phyloP scores from a whole-genome alignment of 169 alveolate genomes.

The Eimeria sp. region DNA sequence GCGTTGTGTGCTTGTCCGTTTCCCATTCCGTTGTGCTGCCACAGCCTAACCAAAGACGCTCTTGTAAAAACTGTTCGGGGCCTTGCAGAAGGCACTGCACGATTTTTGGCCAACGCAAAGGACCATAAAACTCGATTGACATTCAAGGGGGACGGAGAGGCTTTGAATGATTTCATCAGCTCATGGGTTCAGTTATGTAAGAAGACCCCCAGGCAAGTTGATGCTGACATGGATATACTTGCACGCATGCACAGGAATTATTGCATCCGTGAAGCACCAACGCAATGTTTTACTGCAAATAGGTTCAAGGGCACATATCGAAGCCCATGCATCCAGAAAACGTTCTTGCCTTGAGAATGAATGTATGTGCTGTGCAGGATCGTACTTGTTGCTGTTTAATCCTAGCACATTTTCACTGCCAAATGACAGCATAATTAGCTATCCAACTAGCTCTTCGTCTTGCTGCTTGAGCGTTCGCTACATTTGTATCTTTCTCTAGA shows the following conservation, averaged over 20 bases:
- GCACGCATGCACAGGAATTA: neutral
- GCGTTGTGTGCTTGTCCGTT: neutral
- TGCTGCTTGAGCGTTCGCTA: neutral
- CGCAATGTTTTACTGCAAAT: neutral
- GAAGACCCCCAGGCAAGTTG: slow-evolving; percentile 40
- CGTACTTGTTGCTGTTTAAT: neutral
- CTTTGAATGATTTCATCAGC: neutral
- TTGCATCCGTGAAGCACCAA: neutral
- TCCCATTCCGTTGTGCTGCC: neutral
- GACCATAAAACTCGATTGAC: slow-evolving; percentile 3
- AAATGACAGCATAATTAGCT: neutral
- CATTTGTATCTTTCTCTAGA: neutral
- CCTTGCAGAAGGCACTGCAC: slow-evolving; percentile 58
- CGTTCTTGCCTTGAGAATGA: neutral
- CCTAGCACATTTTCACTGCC: neutral
- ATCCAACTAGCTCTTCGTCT: neutral
- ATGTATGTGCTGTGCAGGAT: neutral
- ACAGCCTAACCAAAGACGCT: slow-evolving; percentile 9
- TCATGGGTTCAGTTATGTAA: slow-evolving; percentile 14
- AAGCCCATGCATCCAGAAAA: too few relatives aligned
- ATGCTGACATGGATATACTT: neutral
- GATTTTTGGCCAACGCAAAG: neutral
- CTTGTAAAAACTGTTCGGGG: slow-evolving; percentile 52
- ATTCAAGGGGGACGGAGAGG: neutral
- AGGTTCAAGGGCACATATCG: neutral